A percentile compares a stretch with the other conserved stretches of the same genome.
Conservation (phyloP, 2,329 filamentous ascomycete genomes). For the Trichophyton simii region DNA sequence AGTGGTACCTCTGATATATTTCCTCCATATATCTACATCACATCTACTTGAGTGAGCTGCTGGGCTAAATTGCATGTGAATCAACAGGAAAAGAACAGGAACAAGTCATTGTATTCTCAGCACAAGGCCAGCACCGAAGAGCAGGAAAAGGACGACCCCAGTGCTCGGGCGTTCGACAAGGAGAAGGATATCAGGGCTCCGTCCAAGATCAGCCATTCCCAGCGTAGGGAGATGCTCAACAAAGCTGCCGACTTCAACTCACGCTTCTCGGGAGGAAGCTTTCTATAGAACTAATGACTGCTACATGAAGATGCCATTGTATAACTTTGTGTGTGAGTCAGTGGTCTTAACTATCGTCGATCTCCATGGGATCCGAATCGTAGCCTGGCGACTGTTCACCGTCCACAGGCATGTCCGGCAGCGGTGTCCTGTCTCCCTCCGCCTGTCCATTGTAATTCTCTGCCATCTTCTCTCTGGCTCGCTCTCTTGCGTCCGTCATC, state of each 20-base stretch:
- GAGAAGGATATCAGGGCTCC: constrained; percentile 87
- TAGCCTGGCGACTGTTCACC: neutral
- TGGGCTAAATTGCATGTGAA: neutral
- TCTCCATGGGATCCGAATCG: constrained; percentile 22
- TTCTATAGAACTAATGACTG: constrained; percentile 24
- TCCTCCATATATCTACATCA: neutral
- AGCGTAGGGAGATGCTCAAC: constrained; percentile 66
- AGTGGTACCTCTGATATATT: constrained; percentile 4
- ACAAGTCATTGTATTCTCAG: constrained; percentile 13
- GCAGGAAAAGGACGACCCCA: constrained; percentile 75
- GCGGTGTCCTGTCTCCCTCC: constrained; percentile 6
- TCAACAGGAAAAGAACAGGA: constrained; percentile 12
- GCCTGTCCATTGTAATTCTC: constrained; percentile 18
- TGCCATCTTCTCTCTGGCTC: constrained; percentile 46
- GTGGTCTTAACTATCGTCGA: constrained; percentile 14
- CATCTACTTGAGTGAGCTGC: neutral
- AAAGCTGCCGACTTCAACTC: constrained; percentile 63
- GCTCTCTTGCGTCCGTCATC: constrained; percentile 64
- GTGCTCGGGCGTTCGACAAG: constrained; percentile 72
- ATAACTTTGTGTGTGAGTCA: neutral
- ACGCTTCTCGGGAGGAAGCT: constrained; percentile 63
- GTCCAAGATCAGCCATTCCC: constrained; percentile 55
- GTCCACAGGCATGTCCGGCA: neutral
- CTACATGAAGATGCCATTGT: neutral
- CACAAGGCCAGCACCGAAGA: constrained; percentile 16